Evolutionary conservation across 2,329 filamentous ascomycete genomes (phyloP), one percentile per base, ranked within the genome.

Genomic region (Talaromyces rugulosus): DNA sequence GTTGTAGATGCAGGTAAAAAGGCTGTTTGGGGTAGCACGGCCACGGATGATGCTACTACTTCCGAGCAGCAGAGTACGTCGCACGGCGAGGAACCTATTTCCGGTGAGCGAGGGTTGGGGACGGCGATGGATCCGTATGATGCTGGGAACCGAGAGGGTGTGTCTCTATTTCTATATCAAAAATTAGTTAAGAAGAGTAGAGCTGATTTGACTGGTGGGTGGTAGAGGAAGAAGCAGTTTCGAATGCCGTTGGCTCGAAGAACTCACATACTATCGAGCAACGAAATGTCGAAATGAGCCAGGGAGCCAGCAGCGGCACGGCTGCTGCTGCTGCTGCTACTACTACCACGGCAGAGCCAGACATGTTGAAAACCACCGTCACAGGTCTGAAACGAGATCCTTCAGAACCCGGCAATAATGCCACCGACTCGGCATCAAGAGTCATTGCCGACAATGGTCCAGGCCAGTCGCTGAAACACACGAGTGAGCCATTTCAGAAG

Each of bases 51-150:
- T 23, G 23, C 23, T 23, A 30, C 12, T 31, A 23, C 14, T 12
- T 27, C 44, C 40, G 66, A 77, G 12, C 65, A 70, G 60, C 59
- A 62, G 56, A 63, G 57, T 34, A 58, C 66, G 68, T 65, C 77
- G 60, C 74, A 74, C 44, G 80, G 80, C 54, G 75, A 77, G 67
- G 91, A 96, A 77, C 91, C 91, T 18, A 74, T 92, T 52, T 89
- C 89, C 23, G 91, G 91, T 27, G 79, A 85, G 58, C 79, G 82
- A 62, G 91, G 91, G 44, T 79, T 88, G 71, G 89, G 89, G 4
- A 82, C 83, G 28, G 82, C 81, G 51, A 85, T 84, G 12, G 88
- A 94, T 73, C 91, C 91, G 0, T 96, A 87, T 69, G 91, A 95
- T 71, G 86, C 86, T 62, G 91, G 91, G 56, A 95, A 95, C 73